A percentile compares a stretch with the other conserved stretches of the same genome.
phyloP scores from a whole-genome alignment of 257 asterid species.

The Petunia axillaris region DNA sequence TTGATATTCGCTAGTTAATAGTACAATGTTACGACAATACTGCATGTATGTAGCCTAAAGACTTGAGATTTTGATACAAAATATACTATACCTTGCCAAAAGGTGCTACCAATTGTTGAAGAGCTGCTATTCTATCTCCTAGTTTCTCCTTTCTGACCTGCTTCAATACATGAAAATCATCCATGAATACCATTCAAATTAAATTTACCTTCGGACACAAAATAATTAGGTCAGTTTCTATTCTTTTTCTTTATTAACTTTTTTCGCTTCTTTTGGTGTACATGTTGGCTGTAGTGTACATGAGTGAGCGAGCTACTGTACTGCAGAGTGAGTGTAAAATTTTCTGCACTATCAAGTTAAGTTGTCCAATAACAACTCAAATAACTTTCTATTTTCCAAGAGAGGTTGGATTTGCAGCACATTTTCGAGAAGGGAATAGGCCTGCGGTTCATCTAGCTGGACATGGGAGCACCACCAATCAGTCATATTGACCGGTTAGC shows the following conservation, averaged over 20 bases:
- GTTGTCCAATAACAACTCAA: background rate
- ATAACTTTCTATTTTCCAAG: background rate
- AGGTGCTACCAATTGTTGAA: slow-evolving; percentile 93
- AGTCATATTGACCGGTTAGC: too few species aligned
- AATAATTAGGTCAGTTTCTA: background rate
- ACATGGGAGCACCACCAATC: too few species aligned
- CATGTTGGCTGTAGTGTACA: too few species aligned
- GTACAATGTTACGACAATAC: background rate
- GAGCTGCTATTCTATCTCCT: slow-evolving; percentile 93
- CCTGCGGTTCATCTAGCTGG: too few species aligned
- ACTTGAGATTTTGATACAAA: background rate
- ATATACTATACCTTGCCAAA: slow-evolving; percentile 75
- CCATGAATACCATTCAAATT: background rate
- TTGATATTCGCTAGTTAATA: background rate
- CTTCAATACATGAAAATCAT: background rate
- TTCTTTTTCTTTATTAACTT: background rate
- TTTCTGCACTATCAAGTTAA: background rate
- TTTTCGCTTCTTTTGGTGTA: too few species aligned
- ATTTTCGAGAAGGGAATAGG: too few species aligned
- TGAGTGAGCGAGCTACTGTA: too few species aligned
- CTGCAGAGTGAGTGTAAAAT: background rate
- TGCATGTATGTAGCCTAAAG: background rate
- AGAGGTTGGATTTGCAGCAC: too few species aligned
- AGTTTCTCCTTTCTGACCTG: slow-evolving; percentile 91
- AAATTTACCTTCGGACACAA: background rate